Percentiles rank a stretch among this genome's conserved stretches.
phyloP scores from a whole-genome alignment of 164 flowering plant species.

The Tetracentron sinense region DNA sequence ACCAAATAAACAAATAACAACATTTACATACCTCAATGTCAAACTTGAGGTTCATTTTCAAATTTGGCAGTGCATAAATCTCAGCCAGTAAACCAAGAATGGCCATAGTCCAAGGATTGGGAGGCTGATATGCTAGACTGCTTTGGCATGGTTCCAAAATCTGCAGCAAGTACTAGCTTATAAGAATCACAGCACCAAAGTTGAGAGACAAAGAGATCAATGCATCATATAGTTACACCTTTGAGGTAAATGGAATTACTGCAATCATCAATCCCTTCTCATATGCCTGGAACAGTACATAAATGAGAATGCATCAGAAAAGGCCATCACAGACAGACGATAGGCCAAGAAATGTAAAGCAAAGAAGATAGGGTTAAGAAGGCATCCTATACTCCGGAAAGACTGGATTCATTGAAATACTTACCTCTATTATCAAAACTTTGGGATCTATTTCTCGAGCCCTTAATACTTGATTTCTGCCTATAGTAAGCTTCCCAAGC shows the following conservation, averaged over 20 bases:
- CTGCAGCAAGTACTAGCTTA: constrained; percentile 34
- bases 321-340: neutral
- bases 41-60: constrained; percentile 97
- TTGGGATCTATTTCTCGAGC: constrained; percentile 95
- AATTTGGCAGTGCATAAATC: constrained; percentile 89
- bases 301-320: constrained; percentile 1
- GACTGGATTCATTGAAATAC: neutral
- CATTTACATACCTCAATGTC: constrained; percentile 75
- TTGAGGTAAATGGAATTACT: constrained; percentile 93
- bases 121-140: constrained; percentile 91
- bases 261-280: constrained; percentile 98
- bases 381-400: neutral
- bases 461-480: constrained; percentile 78
- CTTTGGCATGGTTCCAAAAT: constrained; percentile 82
- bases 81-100: constrained; percentile 86
- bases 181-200: constrained; percentile 1
- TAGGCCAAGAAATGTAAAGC: neutral
- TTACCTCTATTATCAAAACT: constrained; percentile 85
- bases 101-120: constrained; percentile 99
- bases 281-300: constrained; percentile 59
- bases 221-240: constrained; percentile 44
- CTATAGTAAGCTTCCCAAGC: constrained; percentile 97
- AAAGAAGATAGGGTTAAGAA: neutral
- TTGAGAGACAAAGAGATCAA: constrained; percentile 1
- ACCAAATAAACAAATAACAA: neutral